Evolutionary conservation across 75 land plant genomes (phyloP), one percentile per base, ranked within the genome.

Genomic region (Larix kaempferi): DNA sequence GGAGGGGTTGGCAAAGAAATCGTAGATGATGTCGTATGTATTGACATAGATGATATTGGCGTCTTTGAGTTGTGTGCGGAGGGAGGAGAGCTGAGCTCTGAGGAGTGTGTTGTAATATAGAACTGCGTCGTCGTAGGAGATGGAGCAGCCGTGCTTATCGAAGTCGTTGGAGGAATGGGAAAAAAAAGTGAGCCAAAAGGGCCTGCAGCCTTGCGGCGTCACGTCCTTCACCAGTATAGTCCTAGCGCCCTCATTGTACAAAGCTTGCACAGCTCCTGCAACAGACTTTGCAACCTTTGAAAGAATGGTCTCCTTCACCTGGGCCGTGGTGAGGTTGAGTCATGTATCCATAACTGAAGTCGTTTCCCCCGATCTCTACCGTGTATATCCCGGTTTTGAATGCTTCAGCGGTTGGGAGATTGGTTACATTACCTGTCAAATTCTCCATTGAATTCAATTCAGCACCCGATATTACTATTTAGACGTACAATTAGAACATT

Each of bases 201-300:
- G 94, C 23, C 85, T 86, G 74, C 94, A 94, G 0, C 96, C 94
- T 17, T 89, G 77, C 2, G 96, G 94, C 5, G 89, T 92, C 8
- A 94, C 84, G 59, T 91, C 89, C 5, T 79, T 76, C 14, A 94
- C 86, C 65, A 87, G 57, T 72, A 94, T 86, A 27, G 86, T 84
- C 6, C 89, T 65, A 0, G 90, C 94, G n/a, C 94, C 92, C 57
- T 41, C 44, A 41, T 41, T 5, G 44, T 41, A 41, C 44, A 41
- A 0, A 41, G 44, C 71, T 49, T 67, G 71, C 19, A 67, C 71
- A 27, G 71, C 16, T 67, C 71, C 71, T 67, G 49, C 71, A 67
- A 67, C 1, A 19, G 23, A 19, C 22, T 22, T 67, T 21, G 71
- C 71, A 3, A 67, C 17, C 22, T 11, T 67, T n/a, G 71, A 49